Conservation (phyloP, 2,329 filamentous ascomycete genomes). For the Blastomyces percursus region DNA sequence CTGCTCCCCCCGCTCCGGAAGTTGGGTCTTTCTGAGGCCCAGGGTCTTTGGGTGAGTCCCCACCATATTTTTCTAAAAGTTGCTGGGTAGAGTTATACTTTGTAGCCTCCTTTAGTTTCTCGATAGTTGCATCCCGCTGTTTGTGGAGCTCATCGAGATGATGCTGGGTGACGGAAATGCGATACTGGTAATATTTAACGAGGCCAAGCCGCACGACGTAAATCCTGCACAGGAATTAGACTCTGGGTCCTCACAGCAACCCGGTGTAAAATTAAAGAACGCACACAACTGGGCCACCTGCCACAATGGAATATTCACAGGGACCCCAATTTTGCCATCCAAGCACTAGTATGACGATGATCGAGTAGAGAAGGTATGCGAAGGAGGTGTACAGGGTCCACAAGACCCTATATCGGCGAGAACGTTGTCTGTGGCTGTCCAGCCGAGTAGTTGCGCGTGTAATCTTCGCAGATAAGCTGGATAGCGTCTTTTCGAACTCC, state of each 20-base stretch:
- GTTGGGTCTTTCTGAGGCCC: constrained; percentile 19
- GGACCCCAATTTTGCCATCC: constrained; percentile 69
- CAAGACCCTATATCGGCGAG: constrained; percentile 69
- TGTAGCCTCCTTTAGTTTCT: constrained; percentile 87
- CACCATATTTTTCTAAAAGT: constrained; percentile 87
- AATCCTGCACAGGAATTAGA: constrained; percentile 47
- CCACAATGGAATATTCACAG: constrained; percentile 66
- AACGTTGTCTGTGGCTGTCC: constrained; percentile 59
- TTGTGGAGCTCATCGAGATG: constrained; percentile 64
- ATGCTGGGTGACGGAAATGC: constrained; percentile 57
- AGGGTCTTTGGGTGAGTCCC: constrained; percentile 40
- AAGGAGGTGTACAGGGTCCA: constrained; percentile 87
- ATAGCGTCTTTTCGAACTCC: constrained; percentile 84
- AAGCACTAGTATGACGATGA: constrained; percentile 73
- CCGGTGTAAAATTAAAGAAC: constrained; percentile 19
- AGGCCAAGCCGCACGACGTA: constrained; percentile 59
- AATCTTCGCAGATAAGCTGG: constrained; percentile 72
- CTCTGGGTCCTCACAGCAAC: constrained; percentile 12
- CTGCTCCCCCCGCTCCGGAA: constrained; percentile 15
- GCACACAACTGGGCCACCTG: constrained; percentile 67
- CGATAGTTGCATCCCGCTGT: constrained; percentile 76
- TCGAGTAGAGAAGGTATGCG: constrained; percentile 74
- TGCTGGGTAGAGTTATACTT: constrained; percentile 93
- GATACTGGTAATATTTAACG: constrained; percentile 66
- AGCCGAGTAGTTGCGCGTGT: constrained; percentile 60